Conservation (phyloP, 2,329 filamentous ascomycete species). For the Hypoxylon sp. region DNA sequence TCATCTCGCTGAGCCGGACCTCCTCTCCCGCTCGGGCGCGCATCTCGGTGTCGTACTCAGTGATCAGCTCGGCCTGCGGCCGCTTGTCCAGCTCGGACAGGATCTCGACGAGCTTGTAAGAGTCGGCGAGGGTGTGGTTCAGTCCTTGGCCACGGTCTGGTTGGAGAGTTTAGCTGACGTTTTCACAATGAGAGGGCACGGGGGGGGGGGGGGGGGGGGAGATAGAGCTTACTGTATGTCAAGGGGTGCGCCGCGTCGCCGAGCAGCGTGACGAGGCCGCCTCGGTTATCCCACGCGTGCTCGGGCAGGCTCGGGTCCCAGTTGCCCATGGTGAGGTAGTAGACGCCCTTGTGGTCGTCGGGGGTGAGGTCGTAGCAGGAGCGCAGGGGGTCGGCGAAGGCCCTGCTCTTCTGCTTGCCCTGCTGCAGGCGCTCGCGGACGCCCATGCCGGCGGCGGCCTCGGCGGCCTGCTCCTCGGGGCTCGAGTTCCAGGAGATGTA, state of each 20-base stretch:
- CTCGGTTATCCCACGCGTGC: conserved; percentile 44
- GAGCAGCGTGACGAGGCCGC: conserved; percentile 44
- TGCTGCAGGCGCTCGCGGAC: conserved; percentile 49
- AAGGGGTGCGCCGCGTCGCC: conserved; percentile 49
- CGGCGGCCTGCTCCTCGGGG: conserved; percentile 51
- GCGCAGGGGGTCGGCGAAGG: conserved; percentile 55
- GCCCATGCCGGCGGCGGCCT: conserved; percentile 43
- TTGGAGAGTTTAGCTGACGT: background rate
- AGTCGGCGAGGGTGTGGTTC: conserved; percentile 57
- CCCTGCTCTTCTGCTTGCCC: conserved; percentile 49
- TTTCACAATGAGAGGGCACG: background rate
- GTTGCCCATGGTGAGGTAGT: conserved; percentile 42
- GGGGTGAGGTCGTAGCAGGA: conserved; percentile 48
- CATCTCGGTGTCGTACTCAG: conserved; percentile 55
- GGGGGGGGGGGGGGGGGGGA: background rate
- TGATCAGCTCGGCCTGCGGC: conserved; percentile 43
- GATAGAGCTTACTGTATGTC: conserved; percentile 44
- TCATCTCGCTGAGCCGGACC: conserved; percentile 52
- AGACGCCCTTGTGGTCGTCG: conserved; percentile 41
- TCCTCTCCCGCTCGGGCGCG: conserved; percentile 54
- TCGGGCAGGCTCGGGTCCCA: conserved; percentile 46
- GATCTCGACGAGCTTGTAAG: conserved; percentile 48
- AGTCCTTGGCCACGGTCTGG: conserved; percentile 56
- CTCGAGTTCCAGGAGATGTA: conserved; percentile 55
- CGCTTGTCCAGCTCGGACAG: conserved; percentile 31